phyloP scores from a whole-genome alignment of 805 yeast genomes.

The Spencermartinsiella europaea region DNA sequence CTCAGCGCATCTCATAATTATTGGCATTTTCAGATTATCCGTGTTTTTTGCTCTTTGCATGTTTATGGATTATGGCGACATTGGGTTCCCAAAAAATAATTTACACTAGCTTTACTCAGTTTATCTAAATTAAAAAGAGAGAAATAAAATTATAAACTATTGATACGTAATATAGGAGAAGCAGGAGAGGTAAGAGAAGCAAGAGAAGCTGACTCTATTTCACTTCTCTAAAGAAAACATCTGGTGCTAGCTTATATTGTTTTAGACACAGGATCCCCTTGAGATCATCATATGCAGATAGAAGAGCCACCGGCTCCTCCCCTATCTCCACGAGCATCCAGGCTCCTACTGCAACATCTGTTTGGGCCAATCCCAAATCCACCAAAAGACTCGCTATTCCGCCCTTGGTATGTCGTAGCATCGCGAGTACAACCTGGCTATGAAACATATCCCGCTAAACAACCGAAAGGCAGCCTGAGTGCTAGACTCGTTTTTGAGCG shows the following conservation, averaged over 20 bases:
- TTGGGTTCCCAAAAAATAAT: not conserved
- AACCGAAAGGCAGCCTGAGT: not conserved
- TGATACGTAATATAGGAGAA: no score
- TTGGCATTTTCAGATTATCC: slow-evolving; percentile 4
- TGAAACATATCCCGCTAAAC: not conserved
- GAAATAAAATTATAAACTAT: not conserved
- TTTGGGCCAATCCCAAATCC: not conserved
- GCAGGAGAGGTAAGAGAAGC: no score
- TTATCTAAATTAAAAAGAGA: not conserved
- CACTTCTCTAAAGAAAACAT: no score
- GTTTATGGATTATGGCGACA: not conserved
- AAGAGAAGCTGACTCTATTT: not conserved
- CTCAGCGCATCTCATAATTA: slow-evolving; percentile 3
- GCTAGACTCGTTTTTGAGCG: not conserved
- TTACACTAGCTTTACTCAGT: not conserved
- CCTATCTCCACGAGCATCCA: not conserved
- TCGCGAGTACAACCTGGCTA: not conserved
- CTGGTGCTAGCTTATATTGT: no score
- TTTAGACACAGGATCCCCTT: no score
- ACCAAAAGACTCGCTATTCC: not conserved
- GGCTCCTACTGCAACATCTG: not conserved
- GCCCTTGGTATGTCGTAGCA: not conserved
- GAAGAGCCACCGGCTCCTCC: not conserved
- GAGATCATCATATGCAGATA: not conserved
- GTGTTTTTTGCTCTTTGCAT: not conserved